Evolutionary conservation across 805 yeast species (phyloP), one percentile per base, ranked within the genome.

Genomic region (Zygoascus ofunaensis): DNA sequence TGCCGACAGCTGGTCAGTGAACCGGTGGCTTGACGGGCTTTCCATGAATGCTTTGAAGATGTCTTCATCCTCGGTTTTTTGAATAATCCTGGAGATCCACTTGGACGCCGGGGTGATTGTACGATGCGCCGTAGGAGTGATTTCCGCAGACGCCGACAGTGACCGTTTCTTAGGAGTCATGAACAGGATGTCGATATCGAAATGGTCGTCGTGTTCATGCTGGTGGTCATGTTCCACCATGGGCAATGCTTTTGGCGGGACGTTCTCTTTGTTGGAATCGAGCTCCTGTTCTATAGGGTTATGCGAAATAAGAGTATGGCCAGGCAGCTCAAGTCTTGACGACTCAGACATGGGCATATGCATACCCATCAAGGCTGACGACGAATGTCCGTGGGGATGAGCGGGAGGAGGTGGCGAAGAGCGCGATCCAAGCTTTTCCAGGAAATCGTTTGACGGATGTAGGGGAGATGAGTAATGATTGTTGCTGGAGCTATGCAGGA

Each of bases 21-120:
- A 37, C 21, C 34, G 21, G 23, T 37, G 14, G 8, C 35, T 42
- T 5, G 51, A 39, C 4, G 53, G 53, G 12, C 50, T 47, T 23
- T 48, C 50, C 30, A 49, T 39, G 26, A 50, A 48, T 8, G 49
- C 44, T 30, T 46, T 43, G 42, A 50, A 49, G 5, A 50, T 45
- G 30, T 50, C 54, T 7, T 49, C 54, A 5, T 50, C 53, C 24
- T 50, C 53, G 19, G 35, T 15, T 3, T 37, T 41, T 12, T 49
- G 49, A 19, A 49, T 44, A n/a, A 47, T 34, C 44, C 42, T 49
- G 17, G 46, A 17, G 10, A 49, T 34, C 53, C 53, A 49, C 33
- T 39, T 44, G 18, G 46, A 37, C 17, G 47, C 47, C 10, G 50
- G 47, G 21, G 50, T 45, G 30, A 46, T 32, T 8, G 45, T 20